phyloP scores from a whole-genome alignment of 2,329 filamentous ascomycete genomes.

The Juglanconis juglandina region DNA sequence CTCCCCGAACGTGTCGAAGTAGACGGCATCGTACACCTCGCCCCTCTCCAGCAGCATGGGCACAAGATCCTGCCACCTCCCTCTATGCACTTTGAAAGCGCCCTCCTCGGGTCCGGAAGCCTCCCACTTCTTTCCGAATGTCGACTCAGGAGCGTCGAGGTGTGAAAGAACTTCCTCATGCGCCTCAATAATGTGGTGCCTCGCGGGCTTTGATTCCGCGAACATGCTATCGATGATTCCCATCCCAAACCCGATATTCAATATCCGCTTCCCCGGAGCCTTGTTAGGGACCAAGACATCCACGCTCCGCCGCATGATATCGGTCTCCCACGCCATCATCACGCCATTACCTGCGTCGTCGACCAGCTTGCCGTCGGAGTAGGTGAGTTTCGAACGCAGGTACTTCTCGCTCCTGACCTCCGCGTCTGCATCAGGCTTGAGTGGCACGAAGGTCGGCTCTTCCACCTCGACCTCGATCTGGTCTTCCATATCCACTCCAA shows the following conservation, averaged over 20 bases:
- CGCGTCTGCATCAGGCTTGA: conserved; percentile 34
- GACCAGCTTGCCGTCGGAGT: conserved; percentile 64
- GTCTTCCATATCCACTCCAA: conserved; percentile 6
- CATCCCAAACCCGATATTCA: conserved; percentile 91
- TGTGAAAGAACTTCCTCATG: conserved; percentile 73
- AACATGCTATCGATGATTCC: conserved; percentile 81
- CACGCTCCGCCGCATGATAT: conserved; percentile 78
- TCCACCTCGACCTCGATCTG: conserved; percentile 20
- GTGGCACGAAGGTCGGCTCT: conserved; percentile 33
- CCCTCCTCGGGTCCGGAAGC: conserved; percentile 54
- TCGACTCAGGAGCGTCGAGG: conserved; percentile 46
- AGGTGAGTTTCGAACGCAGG: conserved; percentile 63
- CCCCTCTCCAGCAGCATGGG: conserved; percentile 65
- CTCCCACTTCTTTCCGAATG: conserved; percentile 56
- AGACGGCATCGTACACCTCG: conserved; percentile 79
- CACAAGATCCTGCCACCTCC: conserved; percentile 78
- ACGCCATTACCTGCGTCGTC: conserved; percentile 77
- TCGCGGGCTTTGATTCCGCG: conserved; percentile 60
- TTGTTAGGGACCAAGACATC: conserved; percentile 53
- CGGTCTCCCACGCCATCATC: conserved; percentile 91
- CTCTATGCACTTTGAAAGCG: conserved; percentile 69
- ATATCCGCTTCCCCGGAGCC: conserved; percentile 58
- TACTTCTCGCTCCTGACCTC: conserved; percentile 64
- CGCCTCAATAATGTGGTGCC: conserved; percentile 83
- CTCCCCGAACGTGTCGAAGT: conserved; percentile 97